A percentile compares a stretch with the other conserved stretches of the same genome.
Conservation (phyloP, 1,284 basidiomycete genomes). For the Trametes hirsuta region DNA sequence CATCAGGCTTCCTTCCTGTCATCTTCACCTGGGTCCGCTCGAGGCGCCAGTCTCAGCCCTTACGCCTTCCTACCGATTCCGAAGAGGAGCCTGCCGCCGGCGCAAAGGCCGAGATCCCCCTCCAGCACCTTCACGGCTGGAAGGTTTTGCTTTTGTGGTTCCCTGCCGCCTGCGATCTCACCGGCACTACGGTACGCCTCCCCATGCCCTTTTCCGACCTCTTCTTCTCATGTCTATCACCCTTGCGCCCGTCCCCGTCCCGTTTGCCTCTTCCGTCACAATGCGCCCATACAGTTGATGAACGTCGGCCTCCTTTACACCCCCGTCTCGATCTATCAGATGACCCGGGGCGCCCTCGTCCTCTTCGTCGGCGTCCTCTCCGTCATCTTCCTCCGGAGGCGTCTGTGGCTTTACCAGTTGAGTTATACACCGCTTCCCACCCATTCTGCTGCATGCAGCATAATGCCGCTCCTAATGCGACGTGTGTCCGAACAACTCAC, state of each 20-base stretch:
- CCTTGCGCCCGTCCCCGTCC: slow-evolving; percentile 10
- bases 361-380: slow-evolving; percentile 95
- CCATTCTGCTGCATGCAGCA: slow-evolving; percentile 19
- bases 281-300: slow-evolving; percentile 68
- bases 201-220: slow-evolving; percentile 6
- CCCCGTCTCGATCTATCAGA: slow-evolving; percentile 97
- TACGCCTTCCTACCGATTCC: slow-evolving; percentile 60
- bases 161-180: slow-evolving; percentile 87
- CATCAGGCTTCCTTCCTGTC: slow-evolving; percentile 80
- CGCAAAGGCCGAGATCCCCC: slow-evolving; percentile 29
- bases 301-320: slow-evolving; percentile 94
- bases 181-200: slow-evolving; percentile 77
- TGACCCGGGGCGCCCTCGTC: slow-evolving; percentile 96
- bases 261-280: slow-evolving; percentile 26
- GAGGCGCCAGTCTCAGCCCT: slow-evolving; percentile 48
- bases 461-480: neutral
- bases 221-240: slow-evolving; percentile 17
- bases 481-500: neutral
- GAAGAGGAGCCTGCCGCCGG: slow-evolving; percentile 42
- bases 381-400: slow-evolving; percentile 88
- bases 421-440: slow-evolving; percentile 22
- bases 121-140: slow-evolving; percentile 63
- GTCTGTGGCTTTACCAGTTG: slow-evolving; percentile 81
- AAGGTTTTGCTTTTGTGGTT: slow-evolving; percentile 81
- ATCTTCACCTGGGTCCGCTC: slow-evolving; percentile 66